Evolutionary conservation across 805 yeast genomes (phyloP), one percentile per base, ranked within the genome.

Genomic region (Komagataella populi): DNA sequence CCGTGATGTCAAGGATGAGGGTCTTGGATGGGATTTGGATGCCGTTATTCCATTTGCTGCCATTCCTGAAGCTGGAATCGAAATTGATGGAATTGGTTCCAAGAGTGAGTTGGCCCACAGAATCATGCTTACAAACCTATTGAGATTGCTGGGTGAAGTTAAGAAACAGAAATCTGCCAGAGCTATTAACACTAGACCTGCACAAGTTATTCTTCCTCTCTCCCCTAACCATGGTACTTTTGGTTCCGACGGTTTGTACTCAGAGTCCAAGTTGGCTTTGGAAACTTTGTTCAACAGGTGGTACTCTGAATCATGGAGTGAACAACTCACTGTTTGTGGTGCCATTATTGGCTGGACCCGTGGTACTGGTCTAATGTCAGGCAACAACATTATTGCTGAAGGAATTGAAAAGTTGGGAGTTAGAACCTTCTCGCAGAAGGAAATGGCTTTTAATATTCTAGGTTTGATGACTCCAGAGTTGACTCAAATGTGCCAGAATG

Each of bases 311-410:
- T 85, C 89, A 54, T 93, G 99, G 99, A 83, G 84, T 48, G 74
- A 85, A 57, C 93, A 87, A 74, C 81, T 93, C 72, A 93, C 98
- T 54, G 76, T 93, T 55, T 90, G 97, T 70, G 99, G 99, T 76
- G 97, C 99, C 48, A 79, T 93, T 59, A 93, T 93, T 69, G 99
- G 99, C 67, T 93, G 99, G 99, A 93, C 99, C 57, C 87, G 99
- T 78, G 99, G 99, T 70, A 93, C 99, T 54, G 99, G 99, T 65
- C 82, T 93, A 65, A 93, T 93, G 99, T 78, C 89, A 63, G 97
- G 84, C 60, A 93, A 93, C 78, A 93, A 93, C 74, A 84, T 88
- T 66, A 87, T 93, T 68, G 96, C 99, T 55, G 96, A 90, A 72
- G 97, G 97, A 59, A 87, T 93, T 64, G 99, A 93, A 73, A 80